A percentile compares a stretch with the other conserved stretches of the same genome.
Conservation (phyloP, 2,329 filamentous ascomycete species). For the Davidsoniella virescens region DNA sequence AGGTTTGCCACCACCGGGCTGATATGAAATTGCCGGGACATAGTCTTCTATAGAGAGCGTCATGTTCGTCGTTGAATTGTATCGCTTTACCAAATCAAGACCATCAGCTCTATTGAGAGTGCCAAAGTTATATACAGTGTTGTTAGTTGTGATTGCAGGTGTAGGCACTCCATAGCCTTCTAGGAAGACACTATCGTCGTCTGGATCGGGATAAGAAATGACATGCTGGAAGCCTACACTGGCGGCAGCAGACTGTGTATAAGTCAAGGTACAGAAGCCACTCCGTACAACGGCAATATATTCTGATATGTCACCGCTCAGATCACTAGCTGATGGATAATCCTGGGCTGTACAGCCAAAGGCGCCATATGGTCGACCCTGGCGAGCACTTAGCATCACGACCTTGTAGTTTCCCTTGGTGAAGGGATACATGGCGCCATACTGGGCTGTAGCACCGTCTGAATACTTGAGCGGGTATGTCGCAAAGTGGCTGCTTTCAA, state of each 20-base stretch:
- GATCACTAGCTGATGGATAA: background rate
- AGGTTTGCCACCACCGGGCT: constrained; percentile 8
- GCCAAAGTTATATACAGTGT: constrained; percentile 10
- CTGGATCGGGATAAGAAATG: constrained; percentile 12
- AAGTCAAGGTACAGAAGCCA: constrained; percentile 6
- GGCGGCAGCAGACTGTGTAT: constrained; percentile 4
- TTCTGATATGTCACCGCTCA: constrained; percentile 4
- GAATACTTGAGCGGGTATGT: constrained; percentile 6
- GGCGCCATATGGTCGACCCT: background rate
- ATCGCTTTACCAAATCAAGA: background rate
- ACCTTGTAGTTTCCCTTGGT: constrained; percentile 9
- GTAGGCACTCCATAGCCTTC: constrained; percentile 9
- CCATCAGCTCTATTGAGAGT: constrained; percentile 5
- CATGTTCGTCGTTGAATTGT: background rate
- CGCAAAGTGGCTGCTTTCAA: constrained; percentile 12
- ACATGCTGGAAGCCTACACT: constrained; percentile 10
- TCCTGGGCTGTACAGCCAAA: constrained; percentile 1
- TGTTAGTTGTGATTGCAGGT: constrained; percentile 6
- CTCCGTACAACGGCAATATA: background rate
- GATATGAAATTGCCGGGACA: constrained; percentile 2
- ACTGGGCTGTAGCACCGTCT: constrained; percentile 8
- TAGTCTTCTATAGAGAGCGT: constrained; percentile 2
- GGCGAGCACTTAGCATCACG: background rate
- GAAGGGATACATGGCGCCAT: constrained; percentile 11
- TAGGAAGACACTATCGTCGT: constrained; percentile 8